Percentiles rank a stretch among this genome's conserved stretches.
phyloP scores from a whole-genome alignment of 192 early-diverging fungal species.

The Coemansia sp. region DNA sequence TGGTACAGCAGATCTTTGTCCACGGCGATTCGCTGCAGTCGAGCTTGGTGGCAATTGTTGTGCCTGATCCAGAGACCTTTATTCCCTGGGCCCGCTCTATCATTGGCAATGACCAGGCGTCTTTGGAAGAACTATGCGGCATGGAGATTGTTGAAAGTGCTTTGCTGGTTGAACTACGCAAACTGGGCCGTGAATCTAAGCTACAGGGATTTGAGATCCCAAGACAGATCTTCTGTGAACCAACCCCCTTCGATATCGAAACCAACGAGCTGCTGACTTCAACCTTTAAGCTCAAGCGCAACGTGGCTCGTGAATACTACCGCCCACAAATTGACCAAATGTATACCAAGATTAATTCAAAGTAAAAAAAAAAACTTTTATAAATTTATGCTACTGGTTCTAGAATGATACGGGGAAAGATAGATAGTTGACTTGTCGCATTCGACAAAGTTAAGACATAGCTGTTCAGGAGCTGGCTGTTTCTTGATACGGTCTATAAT shows the following conservation, averaged over 20 bases:
- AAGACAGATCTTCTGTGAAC: slow-evolving; percentile 62
- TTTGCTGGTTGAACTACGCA: slow-evolving; percentile 59
- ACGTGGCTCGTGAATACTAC: slow-evolving; percentile 65
- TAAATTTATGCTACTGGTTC: slow-evolving; percentile 9
- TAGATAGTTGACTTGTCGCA: slow-evolving; percentile 35
- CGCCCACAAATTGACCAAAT: slow-evolving; percentile 57
- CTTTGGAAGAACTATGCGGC: slow-evolving; percentile 54
- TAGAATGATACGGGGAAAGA: slow-evolving; percentile 42
- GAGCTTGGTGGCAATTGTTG: slow-evolving; percentile 79
- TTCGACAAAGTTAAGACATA: slow-evolving; percentile 26
- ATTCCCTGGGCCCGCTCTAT: slow-evolving; percentile 61
- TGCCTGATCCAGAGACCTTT: slow-evolving; percentile 73
- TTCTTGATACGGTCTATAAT: no score
- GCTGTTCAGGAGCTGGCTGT: neutral
- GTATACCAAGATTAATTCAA: slow-evolving; percentile 46
- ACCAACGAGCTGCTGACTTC: slow-evolving; percentile 79
- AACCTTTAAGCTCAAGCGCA: slow-evolving; percentile 88
- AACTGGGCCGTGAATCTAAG: slow-evolving; percentile 62
- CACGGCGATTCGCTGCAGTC: slow-evolving; percentile 88
- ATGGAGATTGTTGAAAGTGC: slow-evolving; percentile 55
- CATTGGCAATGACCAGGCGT: slow-evolving; percentile 9
- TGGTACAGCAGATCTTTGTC: slow-evolving; percentile 87
- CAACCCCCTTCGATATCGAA: slow-evolving; percentile 73
- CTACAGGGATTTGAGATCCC: slow-evolving; percentile 88
- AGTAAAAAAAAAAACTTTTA: neutral